phyloP scores from a whole-genome alignment of 2,329 filamentous ascomycete species.

The Paracamarosporium sp. region DNA sequence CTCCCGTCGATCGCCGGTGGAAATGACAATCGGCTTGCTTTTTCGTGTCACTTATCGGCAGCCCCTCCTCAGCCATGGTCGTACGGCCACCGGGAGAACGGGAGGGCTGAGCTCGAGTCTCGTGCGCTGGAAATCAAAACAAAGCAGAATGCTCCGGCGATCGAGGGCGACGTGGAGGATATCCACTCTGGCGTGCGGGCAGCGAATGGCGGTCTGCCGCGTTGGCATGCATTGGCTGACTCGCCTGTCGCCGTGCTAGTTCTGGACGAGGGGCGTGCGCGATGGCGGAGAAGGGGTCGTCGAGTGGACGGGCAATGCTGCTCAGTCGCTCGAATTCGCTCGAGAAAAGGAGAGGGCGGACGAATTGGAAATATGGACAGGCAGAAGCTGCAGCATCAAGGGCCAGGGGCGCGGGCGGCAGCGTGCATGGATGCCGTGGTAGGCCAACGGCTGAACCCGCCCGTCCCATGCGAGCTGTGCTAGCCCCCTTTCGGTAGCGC shows the following conservation, averaged over 20 bases:
- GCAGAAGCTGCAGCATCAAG: conserved; percentile 6
- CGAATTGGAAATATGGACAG: conserved; percentile 14
- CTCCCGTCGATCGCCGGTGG: background rate
- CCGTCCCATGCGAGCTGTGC: background rate
- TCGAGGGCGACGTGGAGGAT: background rate
- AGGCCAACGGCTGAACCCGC: conserved; percentile 10
- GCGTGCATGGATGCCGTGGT: conserved; percentile 18
- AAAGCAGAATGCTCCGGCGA: background rate
- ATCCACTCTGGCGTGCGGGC: conserved; percentile 8
- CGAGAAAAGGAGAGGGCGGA: background rate
- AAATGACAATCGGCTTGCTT: background rate
- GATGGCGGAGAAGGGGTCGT: background rate
- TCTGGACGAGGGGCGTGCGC: background rate
- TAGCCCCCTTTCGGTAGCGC: conserved; percentile 5
- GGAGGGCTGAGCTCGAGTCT: background rate
- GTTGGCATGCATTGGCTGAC: conserved; percentile 14
- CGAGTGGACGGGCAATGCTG: background rate
- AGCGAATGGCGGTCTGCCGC: conserved; percentile 9
- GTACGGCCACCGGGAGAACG: background rate
- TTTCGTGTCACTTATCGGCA: background rate
- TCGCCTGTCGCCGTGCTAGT: conserved; percentile 8
- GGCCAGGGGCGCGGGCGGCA: conserved; percentile 15
- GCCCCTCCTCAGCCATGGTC: background rate
- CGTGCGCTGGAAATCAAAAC: background rate
- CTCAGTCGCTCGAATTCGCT: background rate